These are phyloP conservation scores for Phytophthora capsici DNA, from an alignment of 352 stramenopile species.

Conservation along the genomic window DNA sequence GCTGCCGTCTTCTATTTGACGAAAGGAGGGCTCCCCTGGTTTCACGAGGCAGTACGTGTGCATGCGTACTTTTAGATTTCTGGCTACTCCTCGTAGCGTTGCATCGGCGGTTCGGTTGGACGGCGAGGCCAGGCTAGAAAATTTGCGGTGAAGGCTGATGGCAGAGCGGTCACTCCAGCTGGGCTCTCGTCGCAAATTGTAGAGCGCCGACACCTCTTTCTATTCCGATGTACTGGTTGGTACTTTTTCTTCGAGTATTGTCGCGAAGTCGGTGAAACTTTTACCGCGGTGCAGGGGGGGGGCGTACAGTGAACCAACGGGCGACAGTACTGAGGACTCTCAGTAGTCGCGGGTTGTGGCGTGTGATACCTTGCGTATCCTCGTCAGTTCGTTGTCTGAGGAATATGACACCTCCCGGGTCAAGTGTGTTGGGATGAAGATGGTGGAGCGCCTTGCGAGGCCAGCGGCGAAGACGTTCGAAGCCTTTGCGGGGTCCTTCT, in stretches of 20 bases:
- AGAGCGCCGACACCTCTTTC: neutral
- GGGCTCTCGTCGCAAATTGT: neutral
- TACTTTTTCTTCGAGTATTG: neutral
- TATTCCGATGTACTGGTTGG: neutral
- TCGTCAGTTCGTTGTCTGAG: too few relatives aligned
- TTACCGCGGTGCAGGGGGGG: too few relatives aligned
- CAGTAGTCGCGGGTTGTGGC: too few relatives aligned
- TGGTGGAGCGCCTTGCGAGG: too few relatives aligned
- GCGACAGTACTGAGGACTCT: too few relatives aligned
- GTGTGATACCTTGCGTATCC: too few relatives aligned
- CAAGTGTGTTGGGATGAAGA: too few relatives aligned
- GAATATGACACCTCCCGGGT: too few relatives aligned
- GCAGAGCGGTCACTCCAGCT: neutral
- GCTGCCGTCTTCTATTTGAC: neutral
- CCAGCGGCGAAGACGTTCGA: too few relatives aligned
- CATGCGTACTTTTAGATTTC: neutral
- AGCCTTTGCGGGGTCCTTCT: too few relatives aligned
- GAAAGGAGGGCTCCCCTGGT: neutral
- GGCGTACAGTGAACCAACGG: too few relatives aligned
- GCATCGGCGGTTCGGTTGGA: neutral
- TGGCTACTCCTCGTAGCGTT: neutral
- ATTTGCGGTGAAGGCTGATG: neutral
- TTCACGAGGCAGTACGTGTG: neutral
- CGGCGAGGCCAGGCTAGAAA: neutral
- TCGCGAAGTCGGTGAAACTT: too few relatives aligned